A percentile compares a stretch with the other conserved stretches of the same genome.
phyloP scores from a whole-genome alignment of 495 filamentous ascomycete species.

The Hypoxylon fuscum region DNA sequence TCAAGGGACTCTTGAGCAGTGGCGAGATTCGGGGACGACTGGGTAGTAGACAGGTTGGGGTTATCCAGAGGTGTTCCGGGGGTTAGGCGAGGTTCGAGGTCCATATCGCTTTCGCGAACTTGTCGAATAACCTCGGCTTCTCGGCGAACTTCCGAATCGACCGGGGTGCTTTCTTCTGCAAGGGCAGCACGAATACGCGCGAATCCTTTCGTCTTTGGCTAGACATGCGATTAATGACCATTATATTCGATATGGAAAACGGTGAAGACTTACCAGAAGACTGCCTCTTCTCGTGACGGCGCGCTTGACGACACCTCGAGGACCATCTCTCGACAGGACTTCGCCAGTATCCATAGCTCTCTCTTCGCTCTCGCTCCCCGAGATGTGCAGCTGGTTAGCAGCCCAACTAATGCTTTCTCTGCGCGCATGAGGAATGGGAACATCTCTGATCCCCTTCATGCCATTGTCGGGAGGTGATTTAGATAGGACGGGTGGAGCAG shows the following conservation, averaged over 20 bases:
- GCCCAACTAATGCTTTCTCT: slow-evolving; percentile 87
- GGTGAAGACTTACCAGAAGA: slow-evolving; percentile 71
- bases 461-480: slow-evolving; percentile 54
- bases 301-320: slow-evolving; percentile 66
- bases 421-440: slow-evolving; percentile 61
- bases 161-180: slow-evolving; percentile 82
- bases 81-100: slow-evolving; percentile 53
- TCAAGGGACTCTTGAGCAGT: slow-evolving; percentile 59
- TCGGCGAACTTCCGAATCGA: slow-evolving; percentile 87
- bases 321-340: slow-evolving; percentile 52
- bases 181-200: slow-evolving; percentile 91
- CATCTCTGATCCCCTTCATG: slow-evolving; percentile 47
- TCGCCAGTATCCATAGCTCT: slow-evolving; percentile 65
- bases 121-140: slow-evolving; percentile 96
- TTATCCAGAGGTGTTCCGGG: slow-evolving; percentile 29
- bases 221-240: slow-evolving; percentile 11
- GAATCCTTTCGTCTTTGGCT: slow-evolving; percentile 95
- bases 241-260: slow-evolving; percentile 6
- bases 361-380: slow-evolving; percentile 82
- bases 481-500: slow-evolving; percentile 40
- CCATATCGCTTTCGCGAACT: slow-evolving; percentile 78
- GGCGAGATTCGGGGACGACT: slow-evolving; percentile 59
- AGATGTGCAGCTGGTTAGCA: slow-evolving; percentile 85
- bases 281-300: slow-evolving; percentile 88
- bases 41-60: slow-evolving; percentile 55